Base-by-base conservation (phyloP, 2,329 filamentous ascomycete genomes). In the Corinectria fuckeliana region DNA sequence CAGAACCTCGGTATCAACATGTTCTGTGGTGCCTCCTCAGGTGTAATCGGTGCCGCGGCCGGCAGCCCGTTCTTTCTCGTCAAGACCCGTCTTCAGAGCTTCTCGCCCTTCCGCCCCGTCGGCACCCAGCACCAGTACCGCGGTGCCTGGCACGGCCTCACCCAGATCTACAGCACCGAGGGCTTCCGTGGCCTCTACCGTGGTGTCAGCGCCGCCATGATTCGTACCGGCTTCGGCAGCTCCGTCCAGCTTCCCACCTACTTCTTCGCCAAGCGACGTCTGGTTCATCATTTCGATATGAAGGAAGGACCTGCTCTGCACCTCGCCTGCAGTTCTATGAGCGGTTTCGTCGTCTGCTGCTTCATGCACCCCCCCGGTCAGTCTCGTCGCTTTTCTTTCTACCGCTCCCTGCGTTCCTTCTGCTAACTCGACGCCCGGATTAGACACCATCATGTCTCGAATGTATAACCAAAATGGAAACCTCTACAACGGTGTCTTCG, bases 391-490 rank as follows among this genome's bases (percentile, higher is more conserved):
- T 11, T 14, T 38, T 20, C 10, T 28, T 9, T 4, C 18, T 32
- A 2, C 28, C n/a, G n/a, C n/a, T n/a, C n/a, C 18, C 34, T 16
- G 25, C 7, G 11, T 38, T 44, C 4, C n/a, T 7, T 25, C 30
- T 6, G 25, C 52, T 39, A 51, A 45, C 63, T 23, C 21, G 23
- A 30, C 9, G 8, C 18, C 50, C 69, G 23, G 23, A 32, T 8
- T 61, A 85, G 95, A 99, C 76, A 99, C 95, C 5, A 91, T 99
- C 78, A 99, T 99, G 95, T 95, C 92, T 62, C 90, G 95, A 63
- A 89, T 99, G 82, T 99, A 99, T 83, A 99, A 99, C 81, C 95
- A 99, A 77, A 96, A 93, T 62, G 95, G 95, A 51, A 96, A 97
- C 74, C 84, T 99, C n/a, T 99, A 99, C 82, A 89, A 85, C 68